phyloP scores from a whole-genome alignment of 2,329 filamentous ascomycete genomes.

The Venturiaceae sp. region DNA sequence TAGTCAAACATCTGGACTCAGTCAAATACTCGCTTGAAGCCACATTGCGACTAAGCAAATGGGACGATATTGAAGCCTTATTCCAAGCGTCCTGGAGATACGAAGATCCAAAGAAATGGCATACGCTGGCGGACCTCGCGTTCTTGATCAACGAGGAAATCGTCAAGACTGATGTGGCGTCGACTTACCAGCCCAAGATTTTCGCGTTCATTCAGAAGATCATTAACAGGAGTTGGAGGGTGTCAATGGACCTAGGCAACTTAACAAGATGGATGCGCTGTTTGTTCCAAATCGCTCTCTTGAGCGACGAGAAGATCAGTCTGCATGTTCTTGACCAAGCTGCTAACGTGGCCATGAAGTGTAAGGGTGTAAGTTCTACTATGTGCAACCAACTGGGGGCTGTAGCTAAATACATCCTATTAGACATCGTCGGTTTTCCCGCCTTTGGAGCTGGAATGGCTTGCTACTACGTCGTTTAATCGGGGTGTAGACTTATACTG shows the following conservation, averaged over 20 bases:
- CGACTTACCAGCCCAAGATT: slow-evolving; percentile 23
- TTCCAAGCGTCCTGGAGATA: slow-evolving; percentile 36
- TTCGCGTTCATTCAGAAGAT: slow-evolving; percentile 6
- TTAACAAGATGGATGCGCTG: slow-evolving; percentile 72
- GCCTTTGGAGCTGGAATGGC: slow-evolving; percentile 61
- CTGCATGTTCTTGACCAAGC: slow-evolving; percentile 57
- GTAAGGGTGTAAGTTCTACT: background rate
- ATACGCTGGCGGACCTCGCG: slow-evolving; percentile 36
- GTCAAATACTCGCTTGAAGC: slow-evolving; percentile 74
- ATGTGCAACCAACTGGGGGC: background rate
- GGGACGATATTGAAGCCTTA: slow-evolving; percentile 54
- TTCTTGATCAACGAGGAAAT: slow-evolving; percentile 31
- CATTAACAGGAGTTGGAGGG: slow-evolving; percentile 2
- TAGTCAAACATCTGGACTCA: slow-evolving; percentile 54
- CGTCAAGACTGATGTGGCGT: slow-evolving; percentile 15
- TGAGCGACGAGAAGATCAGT: slow-evolving; percentile 45
- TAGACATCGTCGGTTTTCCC: slow-evolving; percentile 41
- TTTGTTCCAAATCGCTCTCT: slow-evolving; percentile 59
- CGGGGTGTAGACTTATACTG: slow-evolving; percentile 58
- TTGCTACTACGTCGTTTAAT: slow-evolving; percentile 62
- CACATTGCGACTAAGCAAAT: slow-evolving; percentile 54
- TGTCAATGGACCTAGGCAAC: slow-evolving; percentile 27
- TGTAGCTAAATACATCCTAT: slow-evolving; percentile 12
- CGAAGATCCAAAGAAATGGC: slow-evolving; percentile 28
- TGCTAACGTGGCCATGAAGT: slow-evolving; percentile 38